phyloP scores from a whole-genome alignment of 306 rosid genomes.

The Glycyrrhiza uralensis region DNA sequence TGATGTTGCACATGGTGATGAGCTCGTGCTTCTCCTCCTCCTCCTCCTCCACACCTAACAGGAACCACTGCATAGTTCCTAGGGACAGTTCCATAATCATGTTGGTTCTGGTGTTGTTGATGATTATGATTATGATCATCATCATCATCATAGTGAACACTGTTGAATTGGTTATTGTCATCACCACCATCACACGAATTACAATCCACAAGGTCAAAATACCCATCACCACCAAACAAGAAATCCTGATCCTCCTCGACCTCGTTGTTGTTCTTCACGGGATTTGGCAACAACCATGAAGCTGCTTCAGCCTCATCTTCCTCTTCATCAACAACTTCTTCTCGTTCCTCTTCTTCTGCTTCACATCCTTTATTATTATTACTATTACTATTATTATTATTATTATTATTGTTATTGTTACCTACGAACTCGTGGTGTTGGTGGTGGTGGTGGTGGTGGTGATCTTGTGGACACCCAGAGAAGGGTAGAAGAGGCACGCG shows the following conservation, averaged over 20 bases:
- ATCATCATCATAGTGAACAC: constrained; percentile 2
- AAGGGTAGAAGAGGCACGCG: constrained; percentile 61
- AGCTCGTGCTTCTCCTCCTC: not conserved
- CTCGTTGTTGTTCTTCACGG: constrained; percentile 21
- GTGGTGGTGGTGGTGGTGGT: too few relatives aligned
- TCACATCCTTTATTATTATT: too few relatives aligned
- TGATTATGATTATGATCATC: not conserved
- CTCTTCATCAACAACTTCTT: constrained; percentile 26
- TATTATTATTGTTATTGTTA: too few relatives aligned
- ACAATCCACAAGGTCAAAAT: constrained; percentile 66
- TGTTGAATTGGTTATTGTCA: constrained; percentile 21
- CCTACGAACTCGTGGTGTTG: too few relatives aligned
- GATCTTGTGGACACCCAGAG: not conserved
- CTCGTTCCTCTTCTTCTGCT: constrained; percentile 31
- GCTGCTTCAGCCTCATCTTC: constrained; percentile 71
- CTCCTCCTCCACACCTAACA: not conserved
- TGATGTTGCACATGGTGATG: not conserved
- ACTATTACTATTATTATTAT: too few relatives aligned
- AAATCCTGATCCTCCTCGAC: constrained; percentile 18
- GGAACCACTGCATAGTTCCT: constrained; percentile 51
- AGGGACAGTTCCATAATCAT: not conserved
- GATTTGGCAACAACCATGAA: constrained; percentile 69
- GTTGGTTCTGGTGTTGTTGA: constrained; percentile 23
- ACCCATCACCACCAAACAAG: constrained; percentile 64
- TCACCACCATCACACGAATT: constrained; percentile 30